These are phyloP conservation scores for Salix brachista DNA, from an alignment of 345 rosid genomes.

Conservation along the genomic window DNA sequence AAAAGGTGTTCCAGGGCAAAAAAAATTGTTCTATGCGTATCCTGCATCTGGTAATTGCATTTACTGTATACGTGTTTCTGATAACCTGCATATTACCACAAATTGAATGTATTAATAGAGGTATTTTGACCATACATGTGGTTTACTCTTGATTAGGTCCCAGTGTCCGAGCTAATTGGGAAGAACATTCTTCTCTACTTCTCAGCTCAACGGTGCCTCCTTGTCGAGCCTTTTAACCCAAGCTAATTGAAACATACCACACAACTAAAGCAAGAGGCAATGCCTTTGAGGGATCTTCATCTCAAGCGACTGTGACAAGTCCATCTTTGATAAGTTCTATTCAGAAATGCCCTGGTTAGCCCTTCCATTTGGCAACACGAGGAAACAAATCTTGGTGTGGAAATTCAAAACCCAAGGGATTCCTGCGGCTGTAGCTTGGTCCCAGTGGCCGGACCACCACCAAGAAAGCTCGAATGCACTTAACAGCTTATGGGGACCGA, in stretches of 20 bases:
- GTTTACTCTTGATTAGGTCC: slow-evolving; percentile 36
- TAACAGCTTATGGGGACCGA: slow-evolving; percentile 30
- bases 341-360: slow-evolving; percentile 72
- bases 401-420: slow-evolving; percentile 56
- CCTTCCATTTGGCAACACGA: slow-evolving; percentile 59
- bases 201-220: slow-evolving; percentile 74
- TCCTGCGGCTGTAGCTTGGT: slow-evolving; percentile 53
- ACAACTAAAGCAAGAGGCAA: slow-evolving; percentile 49
- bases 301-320: slow-evolving; percentile 55
- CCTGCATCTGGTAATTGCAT: background rate
- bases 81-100: too few species aligned
- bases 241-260: slow-evolving; percentile 52
- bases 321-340: slow-evolving; percentile 46
- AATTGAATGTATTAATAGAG: too few species aligned
- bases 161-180: slow-evolving; percentile 53
- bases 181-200: slow-evolving; percentile 63
- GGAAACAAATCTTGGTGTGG: slow-evolving; percentile 38
- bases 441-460: slow-evolving; percentile 47
- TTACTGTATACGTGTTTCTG: too few species aligned
- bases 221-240: slow-evolving; percentile 58
- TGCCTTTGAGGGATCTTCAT: slow-evolving; percentile 50
- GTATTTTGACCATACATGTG: background rate
- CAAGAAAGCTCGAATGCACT: slow-evolving; percentile 41
- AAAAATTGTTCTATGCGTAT: background rate
- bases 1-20: slow-evolving; percentile 55